Evolutionary conservation across 805 yeast genomes (phyloP).

Genomic region (Lachancea lanzarotensis): DNA sequence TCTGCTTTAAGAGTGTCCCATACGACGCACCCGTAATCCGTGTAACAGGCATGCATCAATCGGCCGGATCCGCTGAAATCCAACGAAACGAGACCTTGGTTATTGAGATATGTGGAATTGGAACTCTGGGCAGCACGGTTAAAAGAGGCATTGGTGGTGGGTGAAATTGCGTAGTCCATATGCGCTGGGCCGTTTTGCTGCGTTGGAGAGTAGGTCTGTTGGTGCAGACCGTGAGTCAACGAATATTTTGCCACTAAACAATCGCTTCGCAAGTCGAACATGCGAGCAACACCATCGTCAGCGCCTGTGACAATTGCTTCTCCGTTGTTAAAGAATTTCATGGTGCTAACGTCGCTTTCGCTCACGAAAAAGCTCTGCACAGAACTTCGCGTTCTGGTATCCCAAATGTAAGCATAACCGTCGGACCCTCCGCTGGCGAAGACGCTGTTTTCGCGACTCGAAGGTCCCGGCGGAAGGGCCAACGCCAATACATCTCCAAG

Average conservation of each 20-base stretch:
- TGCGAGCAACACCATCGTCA: constrained; percentile 66
- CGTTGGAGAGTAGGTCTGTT: constrained; percentile 7
- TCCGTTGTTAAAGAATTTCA: constrained; percentile 64
- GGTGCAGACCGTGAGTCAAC: constrained; percentile 18
- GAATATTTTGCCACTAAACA: constrained; percentile 54
- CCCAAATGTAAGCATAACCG: constrained; percentile 64
- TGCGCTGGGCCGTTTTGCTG: constrained; percentile 16
- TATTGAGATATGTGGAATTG: constrained; percentile 37
- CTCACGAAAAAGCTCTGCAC: constrained; percentile 49
- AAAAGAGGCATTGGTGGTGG: constrained; percentile 7
- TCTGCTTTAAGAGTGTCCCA: constrained; percentile 72
- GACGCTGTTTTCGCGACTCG: constrained; percentile 20
- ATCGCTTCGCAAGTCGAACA: constrained; percentile 74
- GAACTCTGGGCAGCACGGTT: constrained; percentile 10
- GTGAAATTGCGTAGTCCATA: constrained; percentile 26
- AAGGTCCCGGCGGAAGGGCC: constrained; percentile 27
- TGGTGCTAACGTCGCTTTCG: constrained; percentile 55
- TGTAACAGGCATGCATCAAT: constrained; percentile 64
- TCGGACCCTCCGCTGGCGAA: constrained; percentile 66
- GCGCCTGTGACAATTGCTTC: constrained; percentile 66
- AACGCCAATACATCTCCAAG: constrained; percentile 63
- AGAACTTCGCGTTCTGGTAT: constrained; percentile 43
- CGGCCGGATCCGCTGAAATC: constrained; percentile 74
- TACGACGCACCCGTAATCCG: constrained; percentile 65
- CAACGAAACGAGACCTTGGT: constrained; percentile 64